Evolutionary conservation across 176 grass and related monocot genomes (phyloP).

Genomic region (Oropetium thomaeum): DNA sequence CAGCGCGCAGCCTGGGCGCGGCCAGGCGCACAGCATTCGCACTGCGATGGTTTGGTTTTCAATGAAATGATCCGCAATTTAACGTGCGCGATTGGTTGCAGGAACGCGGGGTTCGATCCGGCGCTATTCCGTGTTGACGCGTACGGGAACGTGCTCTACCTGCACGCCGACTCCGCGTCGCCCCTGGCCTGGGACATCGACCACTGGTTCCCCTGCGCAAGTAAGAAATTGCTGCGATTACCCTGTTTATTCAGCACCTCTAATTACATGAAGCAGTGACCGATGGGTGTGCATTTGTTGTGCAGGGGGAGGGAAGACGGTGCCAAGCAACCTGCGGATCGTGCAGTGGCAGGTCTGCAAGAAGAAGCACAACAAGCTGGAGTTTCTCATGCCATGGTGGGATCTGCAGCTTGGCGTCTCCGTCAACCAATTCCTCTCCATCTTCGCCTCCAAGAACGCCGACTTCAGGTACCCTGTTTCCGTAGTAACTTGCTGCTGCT

Average conservation of each 20-base stretch:
- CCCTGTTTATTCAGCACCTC: too few species aligned
- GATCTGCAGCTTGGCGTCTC: slow-evolving; percentile 92
- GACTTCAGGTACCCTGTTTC: slow-evolving; percentile 55
- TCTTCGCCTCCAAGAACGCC: slow-evolving; percentile 64
- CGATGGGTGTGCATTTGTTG: background rate
- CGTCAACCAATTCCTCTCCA: slow-evolving; percentile 85
- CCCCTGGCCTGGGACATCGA: slow-evolving; percentile 88
- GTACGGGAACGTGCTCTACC: slow-evolving; percentile 88
- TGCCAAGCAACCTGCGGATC: slow-evolving; percentile 83
- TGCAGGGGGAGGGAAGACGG: slow-evolving; percentile 82
- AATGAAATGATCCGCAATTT: too few species aligned
- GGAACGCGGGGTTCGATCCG: slow-evolving; percentile 96
- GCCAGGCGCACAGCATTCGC: too few species aligned
- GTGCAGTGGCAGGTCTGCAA: slow-evolving; percentile 71
- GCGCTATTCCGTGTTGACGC: slow-evolving; percentile 80
- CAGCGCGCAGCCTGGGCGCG: too few species aligned
- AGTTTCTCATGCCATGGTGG: slow-evolving; percentile 95
- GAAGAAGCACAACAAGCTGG: slow-evolving; percentile 78
- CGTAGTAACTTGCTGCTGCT: background rate
- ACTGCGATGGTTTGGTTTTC: too few species aligned
- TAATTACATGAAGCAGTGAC: too few species aligned
- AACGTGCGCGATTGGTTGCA: slow-evolving; percentile 27
- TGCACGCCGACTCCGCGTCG: slow-evolving; percentile 78
- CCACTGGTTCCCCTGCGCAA: slow-evolving; percentile 83
- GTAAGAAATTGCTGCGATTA: slow-evolving; percentile 21